Base-by-base conservation (phyloP, 768 basidiomycete species). In the Kondoa subrosea region DNA sequence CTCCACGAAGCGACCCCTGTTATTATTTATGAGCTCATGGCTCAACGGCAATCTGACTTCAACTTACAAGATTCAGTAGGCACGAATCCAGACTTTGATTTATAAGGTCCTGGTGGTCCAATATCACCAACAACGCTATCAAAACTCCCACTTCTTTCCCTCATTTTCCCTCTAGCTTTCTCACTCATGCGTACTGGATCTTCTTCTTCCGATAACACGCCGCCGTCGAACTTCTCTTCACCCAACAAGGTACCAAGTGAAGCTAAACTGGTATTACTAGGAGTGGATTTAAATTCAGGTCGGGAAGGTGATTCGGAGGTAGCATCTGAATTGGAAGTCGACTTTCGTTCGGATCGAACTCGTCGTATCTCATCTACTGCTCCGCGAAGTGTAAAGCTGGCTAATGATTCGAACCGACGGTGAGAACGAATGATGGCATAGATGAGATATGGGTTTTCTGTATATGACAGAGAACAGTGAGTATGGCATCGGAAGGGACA, bases 61-160 rank as follows among this genome's bases (percentile, higher is more conserved):
- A 64, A 65, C 65, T 90, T 91, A 93, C 95, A 99, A 83, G 91
- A 90, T 76, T 95, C 89, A 1, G 91, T 95, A 14, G 95, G 91
- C 4, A 92, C 81, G 77, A 96, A 99, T 1, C 91, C 89, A 76
- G 90, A 92, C 71, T 87, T 82, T 31, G 91, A 91, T 21, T 92
- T 83, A 15, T 71, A 75, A 66, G 71, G 66, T 68, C 69, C 67
- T 66, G 57, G 64, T 65, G 17, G 71, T n/a, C 27, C 67, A 70
- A 14, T 59, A 67, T 59, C 8, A 68, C 34, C 40, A 65, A 27
- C 25, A 32, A 29, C 59, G 30, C n/a, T 26, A 60, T 34, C 66
- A 15, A 56, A 68, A 15, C 73, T 73, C 29, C 75, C 74, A 3
- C 71, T 27, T 3, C 86, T 82, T 72, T 85, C 88, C 71, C 83